Base-by-base conservation (phyloP, 495 filamentous ascomycete species). In the Talaromyces nanjingensis region DNA sequence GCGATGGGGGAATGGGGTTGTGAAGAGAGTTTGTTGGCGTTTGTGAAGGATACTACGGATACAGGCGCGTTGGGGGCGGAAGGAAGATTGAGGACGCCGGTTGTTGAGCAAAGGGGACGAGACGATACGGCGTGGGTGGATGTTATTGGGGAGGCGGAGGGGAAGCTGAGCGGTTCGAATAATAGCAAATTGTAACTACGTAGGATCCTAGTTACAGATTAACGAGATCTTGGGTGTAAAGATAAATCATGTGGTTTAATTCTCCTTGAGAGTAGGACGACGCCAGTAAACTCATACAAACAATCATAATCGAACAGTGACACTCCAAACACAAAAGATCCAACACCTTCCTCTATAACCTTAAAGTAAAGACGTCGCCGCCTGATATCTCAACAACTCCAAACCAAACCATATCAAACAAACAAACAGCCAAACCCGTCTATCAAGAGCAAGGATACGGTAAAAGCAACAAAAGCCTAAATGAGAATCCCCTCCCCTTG, bases 1-100 rank as follows among this genome's bases (percentile, higher is more conserved):
- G 93, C 86, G 2, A 90, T 93, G 86, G 86, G 83, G 0, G 90
- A 96, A 74, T 97, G 93, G 93, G 92, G 92, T 0, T 77, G 72
- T 12, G 93, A 97, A 73, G 92, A 96, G 68, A 83, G 82, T 45
- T 72, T 97, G 71, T 75, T 97, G 56, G 84, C 76, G 59, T 92
- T 88, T 77, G 92, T 90, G 58, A 82, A 81, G 63, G 87, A 90
- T 69, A 81, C 39, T 18, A 33, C 39, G 14, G 60, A 47, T 20
- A 37, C 20, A 37, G 9, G 45, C 11, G 7, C 9, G 5, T 49
- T 47, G 11, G 45, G 47, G 14, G 60, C 57, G 76, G 39, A 67
- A 62, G 25, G 63, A 70, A 61, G 31, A 6, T 14, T 59, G 18
- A 33, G 27, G 27, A 37, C 31, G 29, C 56, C 56, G 4, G 31